These are phyloP conservation scores for Lenzites betulinus DNA, from an alignment of 768 basidiomycete genomes.

Conservation along the genomic window DNA sequence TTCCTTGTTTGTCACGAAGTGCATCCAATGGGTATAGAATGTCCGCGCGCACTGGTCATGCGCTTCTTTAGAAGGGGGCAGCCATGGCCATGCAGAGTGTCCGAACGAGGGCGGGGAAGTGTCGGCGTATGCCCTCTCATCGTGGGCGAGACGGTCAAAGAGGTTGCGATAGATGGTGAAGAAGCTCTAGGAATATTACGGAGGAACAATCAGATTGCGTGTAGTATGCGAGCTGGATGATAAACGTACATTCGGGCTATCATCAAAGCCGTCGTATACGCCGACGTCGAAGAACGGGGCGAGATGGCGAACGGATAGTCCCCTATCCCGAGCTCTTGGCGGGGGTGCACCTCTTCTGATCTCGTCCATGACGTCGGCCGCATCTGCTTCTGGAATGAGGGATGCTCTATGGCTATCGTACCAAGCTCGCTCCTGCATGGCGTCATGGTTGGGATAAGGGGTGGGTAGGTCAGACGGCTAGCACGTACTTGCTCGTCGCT, in stretches of 20 bases:
- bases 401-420: constrained; percentile 92
- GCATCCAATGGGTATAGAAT: constrained; percentile 87
- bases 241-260: constrained; percentile 55
- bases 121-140: constrained; percentile 61
- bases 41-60: constrained; percentile 54
- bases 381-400: constrained; percentile 79
- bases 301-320: constrained; percentile 79
- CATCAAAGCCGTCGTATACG: constrained; percentile 66
- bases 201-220: neutral
- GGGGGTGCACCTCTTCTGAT: constrained; percentile 69
- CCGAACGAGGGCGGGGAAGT: constrained; percentile 84
- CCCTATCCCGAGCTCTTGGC: constrained; percentile 61
- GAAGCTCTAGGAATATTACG: constrained; percentile 62
- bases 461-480: neutral
- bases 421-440: constrained; percentile 90
- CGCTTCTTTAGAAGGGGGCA: constrained; percentile 45
- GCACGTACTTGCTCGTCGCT: constrained; percentile 86
- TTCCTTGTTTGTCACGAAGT: constrained; percentile 84
- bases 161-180: constrained; percentile 87
- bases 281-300: constrained; percentile 80
- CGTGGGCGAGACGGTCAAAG: constrained; percentile 78
- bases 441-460: neutral
- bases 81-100: constrained; percentile 73
- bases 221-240: constrained; percentile 1
- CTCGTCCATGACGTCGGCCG: constrained; percentile 82